A percentile compares a stretch with the other conserved stretches of the same genome.
phyloP scores from a whole-genome alignment of 148 eudicot species.

The Mesembryanthemum crystallinum region DNA sequence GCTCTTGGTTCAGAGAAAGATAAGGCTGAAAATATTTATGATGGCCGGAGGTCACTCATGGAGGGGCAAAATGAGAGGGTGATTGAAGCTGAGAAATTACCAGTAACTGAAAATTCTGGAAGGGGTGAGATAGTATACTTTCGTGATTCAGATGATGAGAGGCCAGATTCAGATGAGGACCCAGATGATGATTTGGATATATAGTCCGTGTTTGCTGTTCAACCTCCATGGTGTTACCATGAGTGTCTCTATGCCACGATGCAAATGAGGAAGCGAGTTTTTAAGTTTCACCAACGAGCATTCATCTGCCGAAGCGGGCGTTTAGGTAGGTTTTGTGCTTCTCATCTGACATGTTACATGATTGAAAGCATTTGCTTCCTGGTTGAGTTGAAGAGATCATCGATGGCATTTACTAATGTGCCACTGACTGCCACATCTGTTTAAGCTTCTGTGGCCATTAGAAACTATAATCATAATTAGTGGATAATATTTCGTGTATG shows the following conservation, averaged over 20 bases:
- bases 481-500: too few relatives aligned
- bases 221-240: not conserved
- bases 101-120: slow-evolving; percentile 39
- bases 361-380: not conserved
- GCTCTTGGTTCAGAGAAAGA: slow-evolving; percentile 50
- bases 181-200: slow-evolving; percentile 71
- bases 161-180: slow-evolving; percentile 69
- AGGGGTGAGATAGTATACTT: slow-evolving; percentile 77
- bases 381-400: not conserved
- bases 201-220: slow-evolving; percentile 23
- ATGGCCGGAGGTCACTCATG: slow-evolving; percentile 65
- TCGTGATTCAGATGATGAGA: slow-evolving; percentile 98
- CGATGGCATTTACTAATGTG: not conserved
- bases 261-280: not conserved
- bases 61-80: slow-evolving; percentile 36
- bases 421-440: not conserved
- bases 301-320: not conserved
- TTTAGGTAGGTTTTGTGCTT: not conserved
- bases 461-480: too few relatives aligned
- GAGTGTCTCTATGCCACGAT: not conserved
- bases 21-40: slow-evolving; percentile 70
- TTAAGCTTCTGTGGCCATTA: not conserved
- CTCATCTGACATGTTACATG: not conserved
- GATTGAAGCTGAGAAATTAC: slow-evolving; percentile 35
- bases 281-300: not conserved